Conservation (phyloP, 768 basidiomycete genomes). For the Tulasnella calospora region DNA sequence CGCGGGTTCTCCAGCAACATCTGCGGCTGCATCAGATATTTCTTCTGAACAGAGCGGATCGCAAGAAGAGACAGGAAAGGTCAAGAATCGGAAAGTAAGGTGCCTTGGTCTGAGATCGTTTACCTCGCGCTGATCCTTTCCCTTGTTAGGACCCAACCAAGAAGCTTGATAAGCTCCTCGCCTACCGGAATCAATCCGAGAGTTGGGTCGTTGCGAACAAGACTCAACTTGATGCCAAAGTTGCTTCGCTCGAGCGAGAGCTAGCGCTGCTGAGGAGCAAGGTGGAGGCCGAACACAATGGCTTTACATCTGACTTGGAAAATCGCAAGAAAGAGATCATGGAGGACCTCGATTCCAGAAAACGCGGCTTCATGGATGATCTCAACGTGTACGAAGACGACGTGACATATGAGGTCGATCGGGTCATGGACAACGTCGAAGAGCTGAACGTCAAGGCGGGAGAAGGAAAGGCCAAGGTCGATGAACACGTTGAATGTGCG, state of each 20-base stretch:
- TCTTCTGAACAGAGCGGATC: not conserved
- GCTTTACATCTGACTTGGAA: not conserved
- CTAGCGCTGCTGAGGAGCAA: not conserved
- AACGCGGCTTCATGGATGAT: not conserved
- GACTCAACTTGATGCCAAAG: not conserved
- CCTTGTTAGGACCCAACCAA: not conserved
- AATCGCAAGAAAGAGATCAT: not conserved
- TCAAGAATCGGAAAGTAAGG: not conserved
- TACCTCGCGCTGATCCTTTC: not conserved
- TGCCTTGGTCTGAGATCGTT: not conserved
- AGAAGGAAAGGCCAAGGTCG: not conserved
- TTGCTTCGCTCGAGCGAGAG: not conserved
- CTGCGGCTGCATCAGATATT: not conserved
- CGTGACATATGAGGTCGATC: conserved; percentile 12
- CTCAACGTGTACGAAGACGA: conserved; percentile 10
- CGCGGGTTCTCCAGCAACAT: not conserved
- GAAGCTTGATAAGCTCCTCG: not conserved
- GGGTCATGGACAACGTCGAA: conserved; percentile 7
- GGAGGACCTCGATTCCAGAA: not conserved
- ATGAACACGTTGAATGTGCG: conserved; percentile 1
- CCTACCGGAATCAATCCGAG: conserved; percentile 1
- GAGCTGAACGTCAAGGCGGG: not conserved
- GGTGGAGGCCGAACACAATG: not conserved
- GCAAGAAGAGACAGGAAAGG: not conserved
- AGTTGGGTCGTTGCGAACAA: conserved; percentile 10